These are phyloP conservation scores for Aspergillus pseudonomiae DNA, from an alignment of 2,329 filamentous ascomycete species.

Conservation along the genomic window DNA sequence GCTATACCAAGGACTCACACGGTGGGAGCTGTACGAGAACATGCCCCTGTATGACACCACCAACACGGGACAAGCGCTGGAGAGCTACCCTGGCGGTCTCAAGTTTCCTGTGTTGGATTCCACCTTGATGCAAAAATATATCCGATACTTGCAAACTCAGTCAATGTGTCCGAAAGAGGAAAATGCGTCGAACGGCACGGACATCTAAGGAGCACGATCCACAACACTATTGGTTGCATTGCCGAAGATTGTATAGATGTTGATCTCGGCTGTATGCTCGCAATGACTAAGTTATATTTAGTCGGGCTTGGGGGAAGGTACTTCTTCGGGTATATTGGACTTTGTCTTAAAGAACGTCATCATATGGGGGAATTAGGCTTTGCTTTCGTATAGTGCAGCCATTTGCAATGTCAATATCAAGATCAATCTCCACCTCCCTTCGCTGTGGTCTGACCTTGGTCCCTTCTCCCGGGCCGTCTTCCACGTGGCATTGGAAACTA, in stretches of 20 bases:
- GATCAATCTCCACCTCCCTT: not conserved
- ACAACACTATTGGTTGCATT: not conserved
- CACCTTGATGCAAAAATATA: not conserved
- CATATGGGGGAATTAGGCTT: not conserved
- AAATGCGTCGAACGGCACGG: not conserved
- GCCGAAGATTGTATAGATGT: not conserved
- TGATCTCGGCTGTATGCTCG: not conserved
- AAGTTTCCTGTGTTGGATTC: not conserved
- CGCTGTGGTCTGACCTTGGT: not conserved
- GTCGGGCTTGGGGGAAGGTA: not conserved
- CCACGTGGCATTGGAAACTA: not conserved
- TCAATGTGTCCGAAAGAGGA: not conserved
- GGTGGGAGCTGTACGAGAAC: slow-evolving; percentile 31
- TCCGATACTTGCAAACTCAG: not conserved
- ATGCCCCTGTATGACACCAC: slow-evolving; percentile 26
- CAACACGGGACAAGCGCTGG: not conserved
- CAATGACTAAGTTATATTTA: not conserved
- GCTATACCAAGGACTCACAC: slow-evolving; percentile 22
- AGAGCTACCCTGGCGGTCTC: not conserved
- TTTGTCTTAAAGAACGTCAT: not conserved
- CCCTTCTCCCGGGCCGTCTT: not conserved
- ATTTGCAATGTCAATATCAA: not conserved
- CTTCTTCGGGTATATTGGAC: not conserved
- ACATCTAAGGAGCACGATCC: not conserved
- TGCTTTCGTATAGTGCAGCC: not conserved